Base-by-base conservation (phyloP, 1,139 yeast species). In the Protomyces inouyei region DNA sequence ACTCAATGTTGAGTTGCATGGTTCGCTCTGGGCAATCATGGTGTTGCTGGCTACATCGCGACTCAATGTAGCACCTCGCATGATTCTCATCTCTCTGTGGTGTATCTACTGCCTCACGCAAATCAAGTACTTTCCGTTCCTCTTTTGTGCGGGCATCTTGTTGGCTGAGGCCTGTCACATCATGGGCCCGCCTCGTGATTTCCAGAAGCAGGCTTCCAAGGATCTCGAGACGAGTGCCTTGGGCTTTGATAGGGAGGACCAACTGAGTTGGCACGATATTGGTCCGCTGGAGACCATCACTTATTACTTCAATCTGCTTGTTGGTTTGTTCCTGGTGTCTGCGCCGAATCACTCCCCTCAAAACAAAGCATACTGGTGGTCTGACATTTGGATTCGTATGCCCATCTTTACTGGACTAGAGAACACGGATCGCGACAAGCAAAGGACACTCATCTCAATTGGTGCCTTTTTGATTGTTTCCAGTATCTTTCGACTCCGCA, bases 81-180 rank as follows among this genome's bases (percentile, higher is more conserved):
- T 57, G 55, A 37, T 57, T 5, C 38, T 57, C 21, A 43, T 57
- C 4, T 51, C 51, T 12, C 52, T 53, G 28, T 57, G 61, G 61
- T 57, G 61, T 10, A 43, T 57, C 25, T 57, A 57, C 38, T 57
- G 61, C 28, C 61, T 57, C 40, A 48, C 55, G 61, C 61, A 57
- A 16, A 37, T 57, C 51, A 48, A 57, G 52, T 57, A 57, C 43
- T 57, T 53, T 36, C 52, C 61, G 10, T 57, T 57, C 28, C 38
- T 59, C 32, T 59, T 59, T 23, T 59, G 63, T 40, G 43, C 57
- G 5, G 63, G 63, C 16, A 40, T 59, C n/a, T 38, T 59, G 57
- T 45, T 59, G 35, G 63, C 63, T 9, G 63, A 59, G 36, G 46
- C 48, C 28, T 35, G 40, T 2, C 63, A 52, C 43, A 12, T 51